Conservation (phyloP, 1,284 basidiomycete species). For the Cystobasidium sp. region DNA sequence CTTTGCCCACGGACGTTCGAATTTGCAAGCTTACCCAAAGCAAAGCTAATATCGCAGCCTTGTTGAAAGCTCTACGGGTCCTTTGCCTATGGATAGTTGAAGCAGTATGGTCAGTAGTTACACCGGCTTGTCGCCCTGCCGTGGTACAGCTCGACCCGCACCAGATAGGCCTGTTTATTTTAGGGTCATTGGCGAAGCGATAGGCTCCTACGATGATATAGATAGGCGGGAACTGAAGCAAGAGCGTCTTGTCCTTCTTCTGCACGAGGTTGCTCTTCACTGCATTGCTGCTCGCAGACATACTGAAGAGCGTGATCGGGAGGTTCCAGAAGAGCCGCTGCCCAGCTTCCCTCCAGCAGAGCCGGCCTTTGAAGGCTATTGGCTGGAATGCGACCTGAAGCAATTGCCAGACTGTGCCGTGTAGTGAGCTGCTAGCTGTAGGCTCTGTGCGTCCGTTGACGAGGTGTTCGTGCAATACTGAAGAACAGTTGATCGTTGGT, state of each 20-base stretch:
- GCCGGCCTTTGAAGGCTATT: too few species aligned
- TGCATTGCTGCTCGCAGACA: not conserved
- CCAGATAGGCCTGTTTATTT: conserved; percentile 50
- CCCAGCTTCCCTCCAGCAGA: too few species aligned
- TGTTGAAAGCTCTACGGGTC: conserved; percentile 30
- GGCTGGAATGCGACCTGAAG: too few species aligned
- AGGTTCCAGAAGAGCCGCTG: too few species aligned
- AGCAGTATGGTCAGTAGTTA: too few species aligned
- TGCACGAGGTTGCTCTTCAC: not conserved
- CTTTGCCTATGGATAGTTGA: conserved; percentile 3
- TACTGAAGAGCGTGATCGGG: too few species aligned
- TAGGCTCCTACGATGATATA: conserved; percentile 52
- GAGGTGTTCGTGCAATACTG: not conserved
- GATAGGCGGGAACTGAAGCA: conserved; percentile 46
- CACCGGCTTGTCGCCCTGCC: too few species aligned
- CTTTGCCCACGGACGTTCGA: not conserved
- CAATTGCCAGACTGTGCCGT: too few species aligned
- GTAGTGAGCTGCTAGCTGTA: too few species aligned
- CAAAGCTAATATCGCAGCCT: conserved; percentile 32
- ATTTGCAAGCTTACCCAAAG: conserved; percentile 29
- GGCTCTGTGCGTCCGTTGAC: too few species aligned
- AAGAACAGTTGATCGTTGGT: not conserved
- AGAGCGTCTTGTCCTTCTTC: conserved; percentile 45
- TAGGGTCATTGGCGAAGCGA: conserved; percentile 48
- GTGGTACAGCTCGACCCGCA: not conserved